Conservation (phyloP, 306 rosid genomes). For the Corylus heterophylla region DNA sequence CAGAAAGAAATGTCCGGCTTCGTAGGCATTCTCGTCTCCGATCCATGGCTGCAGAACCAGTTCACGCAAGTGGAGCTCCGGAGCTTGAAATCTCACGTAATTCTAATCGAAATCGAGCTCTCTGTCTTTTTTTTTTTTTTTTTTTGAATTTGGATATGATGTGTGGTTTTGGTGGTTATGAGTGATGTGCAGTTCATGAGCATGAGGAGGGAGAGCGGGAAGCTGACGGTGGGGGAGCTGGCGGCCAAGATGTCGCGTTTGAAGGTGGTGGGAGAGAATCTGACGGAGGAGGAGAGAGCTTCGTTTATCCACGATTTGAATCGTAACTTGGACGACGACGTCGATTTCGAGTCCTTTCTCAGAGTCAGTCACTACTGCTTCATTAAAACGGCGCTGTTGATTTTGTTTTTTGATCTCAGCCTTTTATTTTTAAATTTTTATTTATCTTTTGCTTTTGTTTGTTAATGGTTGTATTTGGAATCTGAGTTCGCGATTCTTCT, state of each 20-base stretch:
- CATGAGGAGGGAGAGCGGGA: slow-evolving; percentile 86
- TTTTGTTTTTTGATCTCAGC: too few relatives aligned
- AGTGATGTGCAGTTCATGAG: slow-evolving; percentile 60
- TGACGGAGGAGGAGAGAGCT: slow-evolving; percentile 85
- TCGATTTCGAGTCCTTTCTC: slow-evolving; percentile 89
- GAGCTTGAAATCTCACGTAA: slow-evolving; percentile 77
- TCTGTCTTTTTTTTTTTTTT: background rate
- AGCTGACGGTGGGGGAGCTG: slow-evolving; percentile 70
- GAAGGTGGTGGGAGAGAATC: slow-evolving; percentile 85
- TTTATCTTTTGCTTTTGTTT: too few relatives aligned
- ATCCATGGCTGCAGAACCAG: slow-evolving; percentile 97
- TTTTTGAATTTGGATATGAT: background rate
- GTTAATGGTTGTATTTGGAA: too few relatives aligned
- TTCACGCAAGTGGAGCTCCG: slow-evolving; percentile 98
- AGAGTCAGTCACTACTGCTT: slow-evolving; percentile 46
- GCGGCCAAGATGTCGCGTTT: slow-evolving; percentile 83
- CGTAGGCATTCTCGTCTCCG: slow-evolving; percentile 95
- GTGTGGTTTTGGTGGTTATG: slow-evolving; percentile 6
- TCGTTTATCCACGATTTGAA: slow-evolving; percentile 68
- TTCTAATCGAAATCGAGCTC: slow-evolving; percentile 1
- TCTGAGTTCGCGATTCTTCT: too few relatives aligned
- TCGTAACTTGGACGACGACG: slow-evolving; percentile 70
- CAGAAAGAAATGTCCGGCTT: slow-evolving; percentile 59
- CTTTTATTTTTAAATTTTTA: too few relatives aligned
- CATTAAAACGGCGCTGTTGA: too few relatives aligned